A percentile compares a stretch with the other conserved stretches of the same genome.
These are phyloP conservation scores for Parathielavia hyrcaniae DNA, from an alignment of 495 filamentous ascomycete species.

Conservation along the genomic window DNA sequence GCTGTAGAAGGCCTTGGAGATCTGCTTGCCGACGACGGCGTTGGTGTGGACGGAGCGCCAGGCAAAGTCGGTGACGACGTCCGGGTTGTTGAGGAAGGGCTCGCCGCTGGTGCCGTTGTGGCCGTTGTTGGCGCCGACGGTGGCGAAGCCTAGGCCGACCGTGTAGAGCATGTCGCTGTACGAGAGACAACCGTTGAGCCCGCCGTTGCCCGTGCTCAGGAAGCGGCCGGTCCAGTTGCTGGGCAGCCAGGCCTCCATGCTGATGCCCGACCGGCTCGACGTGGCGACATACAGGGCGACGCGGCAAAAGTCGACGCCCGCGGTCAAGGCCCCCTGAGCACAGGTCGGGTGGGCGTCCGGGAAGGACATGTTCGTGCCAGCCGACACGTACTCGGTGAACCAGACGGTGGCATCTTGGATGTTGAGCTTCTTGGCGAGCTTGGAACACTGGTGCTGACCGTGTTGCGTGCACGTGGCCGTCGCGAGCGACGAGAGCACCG, in stretches of 20 bases:
- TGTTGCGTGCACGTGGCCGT: neutral
- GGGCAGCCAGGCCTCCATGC: slow-evolving; percentile 8
- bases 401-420: neutral
- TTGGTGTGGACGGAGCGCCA: slow-evolving; percentile 50
- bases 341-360: neutral
- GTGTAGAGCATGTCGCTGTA: slow-evolving; percentile 5
- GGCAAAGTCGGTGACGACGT: slow-evolving; percentile 35
- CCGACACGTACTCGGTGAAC: neutral
- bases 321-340: neutral
- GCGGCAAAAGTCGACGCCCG: slow-evolving; percentile 5
- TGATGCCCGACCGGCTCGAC: slow-evolving; percentile 1
- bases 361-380: slow-evolving; percentile 2
- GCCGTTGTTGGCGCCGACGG: slow-evolving; percentile 9
- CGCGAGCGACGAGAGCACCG: neutral
- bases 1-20: slow-evolving; percentile 43
- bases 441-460: neutral
- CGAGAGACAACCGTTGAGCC: slow-evolving; percentile 1
- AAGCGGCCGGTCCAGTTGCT: slow-evolving; percentile 6
- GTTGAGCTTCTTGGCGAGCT: neutral
- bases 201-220: slow-evolving; percentile 7
- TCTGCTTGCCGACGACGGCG: slow-evolving; percentile 38
- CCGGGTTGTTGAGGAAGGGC: slow-evolving; percentile 1
- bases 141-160: neutral
- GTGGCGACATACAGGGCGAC: neutral
- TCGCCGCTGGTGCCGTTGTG: slow-evolving; percentile 1